A percentile compares a stretch with the other conserved stretches of the same genome.
phyloP scores from a whole-genome alignment of 371 early-diverging fungal genomes.

The Apophysomyces variabilis region DNA sequence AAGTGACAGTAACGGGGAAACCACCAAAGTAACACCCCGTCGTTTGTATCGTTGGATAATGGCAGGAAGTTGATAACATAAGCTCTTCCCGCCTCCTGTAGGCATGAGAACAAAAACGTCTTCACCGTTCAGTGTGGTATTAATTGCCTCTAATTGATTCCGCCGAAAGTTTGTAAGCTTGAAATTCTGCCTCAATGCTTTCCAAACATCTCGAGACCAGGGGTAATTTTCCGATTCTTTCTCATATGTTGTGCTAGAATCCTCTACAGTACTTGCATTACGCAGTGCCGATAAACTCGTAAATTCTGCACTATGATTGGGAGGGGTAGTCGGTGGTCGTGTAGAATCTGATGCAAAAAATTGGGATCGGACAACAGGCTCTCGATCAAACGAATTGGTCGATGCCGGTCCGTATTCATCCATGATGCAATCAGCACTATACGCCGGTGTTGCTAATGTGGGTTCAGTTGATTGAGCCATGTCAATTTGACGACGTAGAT shows the following conservation, averaged over 20 bases:
- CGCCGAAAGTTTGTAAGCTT: conserved; percentile 83
- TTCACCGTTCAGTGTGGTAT: conserved; percentile 83
- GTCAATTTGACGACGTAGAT: background rate
- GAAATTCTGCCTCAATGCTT: conserved; percentile 76
- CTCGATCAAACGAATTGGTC: background rate
- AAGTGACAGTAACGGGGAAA: conserved; percentile 96
- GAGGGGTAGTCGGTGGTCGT: background rate
- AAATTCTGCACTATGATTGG: background rate
- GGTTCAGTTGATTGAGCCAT: background rate
- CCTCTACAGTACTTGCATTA: background rate
- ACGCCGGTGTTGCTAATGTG: background rate
- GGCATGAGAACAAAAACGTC: conserved; percentile 99
- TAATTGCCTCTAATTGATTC: conserved; percentile 96
- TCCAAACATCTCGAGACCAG: conserved; percentile 83
- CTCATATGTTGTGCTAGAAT: background rate
- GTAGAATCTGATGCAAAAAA: background rate
- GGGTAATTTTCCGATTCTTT: conserved; percentile 39
- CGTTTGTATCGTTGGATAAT: conserved; percentile 59
- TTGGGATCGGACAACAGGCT: background rate
- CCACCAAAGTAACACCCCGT: conserved; percentile 89
- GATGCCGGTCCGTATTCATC: background rate
- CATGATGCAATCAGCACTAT: background rate
- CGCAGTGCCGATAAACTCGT: background rate
- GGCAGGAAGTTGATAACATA: conserved; percentile 99
- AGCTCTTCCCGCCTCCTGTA: conserved; percentile 99